Evolutionary conservation across 352 stramenopile species (phyloP), one percentile per base, ranked within the genome.

Genomic region (Phytophthora cactorum): DNA sequence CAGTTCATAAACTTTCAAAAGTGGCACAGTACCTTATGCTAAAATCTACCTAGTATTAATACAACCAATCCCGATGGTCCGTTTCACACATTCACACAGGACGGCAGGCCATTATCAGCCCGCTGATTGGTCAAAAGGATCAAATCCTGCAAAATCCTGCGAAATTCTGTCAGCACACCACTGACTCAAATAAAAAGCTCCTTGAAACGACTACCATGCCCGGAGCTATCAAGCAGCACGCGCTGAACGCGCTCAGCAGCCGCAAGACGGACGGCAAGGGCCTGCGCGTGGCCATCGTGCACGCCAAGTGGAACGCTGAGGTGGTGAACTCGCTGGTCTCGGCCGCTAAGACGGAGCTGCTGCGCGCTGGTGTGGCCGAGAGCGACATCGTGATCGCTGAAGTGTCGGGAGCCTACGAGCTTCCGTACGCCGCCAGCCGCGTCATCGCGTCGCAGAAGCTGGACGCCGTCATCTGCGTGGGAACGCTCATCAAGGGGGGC

Each of bases 361-460:
- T 78, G 59, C 70, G 77, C 44, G 61, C 81, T 4, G 86, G 85
- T 59, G 84, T 97, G 28, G 61, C 70, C 12, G 79, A 90, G 28
- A 29, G 79, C 43, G 85, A 94, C 81, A 78, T 96, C 22, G 81
- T 96, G 47, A 51, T 82, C 46, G 70, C 85, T 28, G 69, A 94
- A 52, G 97, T 99, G 38, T 97, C 98, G 32, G 97, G 98, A 38
- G 82, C 94, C 14, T 99, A 98, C 74, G 98, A 99, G 85, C 83
- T 99, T 28, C 97, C 98, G 59, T 96, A 97, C 70, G 96, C 97
- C 8, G 97, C 98, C 31, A 96, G 89, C 66, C 84, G 84, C 54
- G 74, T 93, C 52, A 95, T 96, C 68, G 62, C 72, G 63, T 98
- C 90, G 45, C 91, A 98, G 66, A 98, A 96, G 50, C 91, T 99